Base-by-base conservation (phyloP, 192 early-diverging fungal genomes). In the Coemansia sp. region DNA sequence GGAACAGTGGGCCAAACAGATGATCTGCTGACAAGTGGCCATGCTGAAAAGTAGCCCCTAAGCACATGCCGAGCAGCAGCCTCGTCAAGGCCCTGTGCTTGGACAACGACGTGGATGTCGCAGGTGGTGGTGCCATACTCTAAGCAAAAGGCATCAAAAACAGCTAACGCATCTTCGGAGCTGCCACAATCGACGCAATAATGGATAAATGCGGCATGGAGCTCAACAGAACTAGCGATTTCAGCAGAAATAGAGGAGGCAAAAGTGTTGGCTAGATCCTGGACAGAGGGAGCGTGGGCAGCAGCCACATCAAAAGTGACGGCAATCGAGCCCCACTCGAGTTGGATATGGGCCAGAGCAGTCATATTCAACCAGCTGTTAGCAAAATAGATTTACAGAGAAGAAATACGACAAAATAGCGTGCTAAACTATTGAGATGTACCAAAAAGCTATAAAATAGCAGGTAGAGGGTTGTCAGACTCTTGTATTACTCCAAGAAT, bases 31-130 rank as follows among this genome's bases (percentile, higher is more conserved):
- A 39, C 38, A 39, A 8, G 3, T 10, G 38, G 15, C 68, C 68
- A 70, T 4, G 58, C 44, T 8, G 41, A 24, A 17, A 65, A 72
- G 53, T 60, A 72, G 18, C 59, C 61, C 14, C 52, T 42, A 11
- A 70, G 56, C 22, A 70, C 57, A 12, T 22, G 36, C 0, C 50
- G 68, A 1, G 52, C 56, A 10, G 56, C 36, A 0, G 27, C 38
- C 19, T 63, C 54, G 32, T 38, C 58, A 8, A 65, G 63, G 0
- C 42, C 38, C 12, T 65, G 63, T 5, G 40, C n/a, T 18, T 60
- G 53, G 17, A 61, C 27, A 0, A 43, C 58, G 14, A 41, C 37
- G 37, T 72, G 69, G 22, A 72, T 65, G 34, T 57, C 38, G 1
- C 42, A 42, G 36, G 17, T 22, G 33, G 15, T 8, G 5, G 18